Evolutionary conservation across 805 yeast species (phyloP).

Genomic region (Kockiozyma suomiensis): DNA sequence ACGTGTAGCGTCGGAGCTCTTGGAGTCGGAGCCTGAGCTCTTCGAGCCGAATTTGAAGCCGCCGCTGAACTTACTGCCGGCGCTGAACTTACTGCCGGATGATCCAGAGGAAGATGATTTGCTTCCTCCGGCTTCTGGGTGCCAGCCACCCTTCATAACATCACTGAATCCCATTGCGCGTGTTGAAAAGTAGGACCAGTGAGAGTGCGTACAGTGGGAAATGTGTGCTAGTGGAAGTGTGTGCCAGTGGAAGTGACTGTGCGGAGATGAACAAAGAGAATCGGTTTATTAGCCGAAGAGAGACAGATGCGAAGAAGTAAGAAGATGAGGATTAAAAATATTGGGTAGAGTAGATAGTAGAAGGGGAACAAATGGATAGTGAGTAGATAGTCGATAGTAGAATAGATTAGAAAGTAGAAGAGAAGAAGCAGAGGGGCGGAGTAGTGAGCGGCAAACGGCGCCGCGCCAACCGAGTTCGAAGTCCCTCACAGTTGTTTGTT

Average conservation of each 20-base stretch:
- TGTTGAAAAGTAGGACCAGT: neutral
- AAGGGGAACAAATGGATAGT: too few species aligned
- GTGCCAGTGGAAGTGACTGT: too few species aligned
- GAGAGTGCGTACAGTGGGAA: neutral
- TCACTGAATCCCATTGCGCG: constrained; percentile 28
- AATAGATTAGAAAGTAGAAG: neutral
- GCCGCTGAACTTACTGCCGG: constrained; percentile 3
- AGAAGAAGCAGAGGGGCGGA: neutral
- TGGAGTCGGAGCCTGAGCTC: neutral
- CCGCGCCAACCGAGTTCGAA: too few species aligned
- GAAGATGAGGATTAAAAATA: neutral
- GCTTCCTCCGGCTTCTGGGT: constrained; percentile 26
- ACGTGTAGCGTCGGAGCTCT: neutral
- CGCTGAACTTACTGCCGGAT: neutral
- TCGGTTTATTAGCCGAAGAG: neutral
- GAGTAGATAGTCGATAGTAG: too few species aligned
- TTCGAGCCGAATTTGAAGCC: constrained; percentile 1
- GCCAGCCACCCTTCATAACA: constrained; percentile 35
- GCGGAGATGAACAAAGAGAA: neutral
- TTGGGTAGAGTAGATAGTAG: too few species aligned
- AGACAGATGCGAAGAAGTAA: neutral
- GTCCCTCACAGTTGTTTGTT: neutral
- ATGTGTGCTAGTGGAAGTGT: too few species aligned
- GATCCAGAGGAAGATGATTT: constrained; percentile 12
- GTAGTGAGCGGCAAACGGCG: too few species aligned